Evolutionary conservation across 1,284 basidiomycete genomes (phyloP).

Genomic region (Cutaneotrichosporon spelunceum): DNA sequence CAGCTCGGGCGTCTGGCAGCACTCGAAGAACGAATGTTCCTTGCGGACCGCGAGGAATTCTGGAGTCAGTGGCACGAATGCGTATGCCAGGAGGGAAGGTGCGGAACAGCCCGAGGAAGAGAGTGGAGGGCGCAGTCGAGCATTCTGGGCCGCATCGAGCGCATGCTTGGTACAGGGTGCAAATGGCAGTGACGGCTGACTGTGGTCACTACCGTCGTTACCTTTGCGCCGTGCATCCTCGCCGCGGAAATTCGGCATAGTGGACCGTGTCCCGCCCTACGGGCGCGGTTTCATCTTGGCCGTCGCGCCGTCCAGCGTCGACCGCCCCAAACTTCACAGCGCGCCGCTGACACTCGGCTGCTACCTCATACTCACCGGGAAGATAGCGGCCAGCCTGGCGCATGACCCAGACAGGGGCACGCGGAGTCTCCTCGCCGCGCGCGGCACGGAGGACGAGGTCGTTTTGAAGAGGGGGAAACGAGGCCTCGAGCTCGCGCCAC

Average conservation of each 20-base stretch:
- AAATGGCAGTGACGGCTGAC: too few relatives aligned
- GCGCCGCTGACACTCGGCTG: neutral
- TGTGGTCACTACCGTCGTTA: too few relatives aligned
- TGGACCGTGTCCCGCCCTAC: neutral
- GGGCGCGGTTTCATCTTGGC: too few relatives aligned
- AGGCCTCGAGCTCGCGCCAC: conserved; percentile 35
- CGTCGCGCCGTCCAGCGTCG: neutral
- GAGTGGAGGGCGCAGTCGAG: neutral
- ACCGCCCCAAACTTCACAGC: neutral
- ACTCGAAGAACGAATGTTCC: conserved; percentile 84
- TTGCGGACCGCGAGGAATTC: conserved; percentile 82
- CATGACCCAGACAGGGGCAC: conserved; percentile 99
- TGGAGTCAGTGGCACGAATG: conserved; percentile 43
- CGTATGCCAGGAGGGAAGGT: too few relatives aligned
- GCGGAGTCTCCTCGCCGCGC: conserved; percentile 77
- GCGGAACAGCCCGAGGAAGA: neutral
- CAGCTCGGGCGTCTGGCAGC: conserved; percentile 81
- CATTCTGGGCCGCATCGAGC: too few relatives aligned
- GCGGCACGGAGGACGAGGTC: conserved; percentile 88
- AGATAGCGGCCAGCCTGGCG: conserved; percentile 94
- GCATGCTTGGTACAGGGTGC: too few relatives aligned
- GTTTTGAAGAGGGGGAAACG: conserved; percentile 69
- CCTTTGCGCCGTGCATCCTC: neutral
- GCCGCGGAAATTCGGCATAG: neutral
- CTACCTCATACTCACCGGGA: conserved; percentile 64